Evolutionary conservation across 2,329 filamentous ascomycete species (phyloP).

Genomic region (Basipetospora sp.): DNA sequence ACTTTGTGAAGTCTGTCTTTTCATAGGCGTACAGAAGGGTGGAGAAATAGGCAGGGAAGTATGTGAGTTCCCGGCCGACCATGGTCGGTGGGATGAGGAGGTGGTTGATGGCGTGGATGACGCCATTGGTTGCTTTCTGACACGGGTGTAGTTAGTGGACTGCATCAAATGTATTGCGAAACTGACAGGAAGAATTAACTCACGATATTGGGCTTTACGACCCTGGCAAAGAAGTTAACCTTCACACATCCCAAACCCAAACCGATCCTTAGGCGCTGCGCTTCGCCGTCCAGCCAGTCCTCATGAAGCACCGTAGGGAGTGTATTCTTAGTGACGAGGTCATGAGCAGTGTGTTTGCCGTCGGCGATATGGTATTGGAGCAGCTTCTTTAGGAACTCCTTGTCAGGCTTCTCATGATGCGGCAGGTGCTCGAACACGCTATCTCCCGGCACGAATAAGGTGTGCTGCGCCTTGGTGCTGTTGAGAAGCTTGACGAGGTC

Average conservation of each 20-base stretch:
- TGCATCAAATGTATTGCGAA: background rate
- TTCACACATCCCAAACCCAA: constrained; percentile 47
- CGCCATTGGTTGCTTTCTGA: constrained; percentile 59
- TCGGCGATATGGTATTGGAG: constrained; percentile 62
- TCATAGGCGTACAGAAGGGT: constrained; percentile 61
- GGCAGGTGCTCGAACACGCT: constrained; percentile 54
- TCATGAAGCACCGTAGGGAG: constrained; percentile 54
- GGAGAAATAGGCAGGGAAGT: constrained; percentile 63
- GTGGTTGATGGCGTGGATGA: constrained; percentile 63
- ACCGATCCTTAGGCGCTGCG: constrained; percentile 59
- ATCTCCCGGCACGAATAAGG: constrained; percentile 68
- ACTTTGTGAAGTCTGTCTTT: constrained; percentile 56
- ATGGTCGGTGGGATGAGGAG: constrained; percentile 64
- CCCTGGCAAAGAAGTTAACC: constrained; percentile 62
- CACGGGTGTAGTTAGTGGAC: background rate
- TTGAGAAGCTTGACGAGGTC: constrained; percentile 62
- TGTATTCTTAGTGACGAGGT: constrained; percentile 57
- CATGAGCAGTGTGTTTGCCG: constrained; percentile 49
- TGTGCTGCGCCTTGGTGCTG: constrained; percentile 58
- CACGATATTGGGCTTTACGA: constrained; percentile 52
- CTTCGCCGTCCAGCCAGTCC: constrained; percentile 43
- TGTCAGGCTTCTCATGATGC: constrained; percentile 44
- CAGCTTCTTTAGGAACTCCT: constrained; percentile 54
- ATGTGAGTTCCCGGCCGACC: constrained; percentile 35
- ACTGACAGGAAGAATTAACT: background rate